Percentiles rank a stretch among this genome's conserved stretches.
These are phyloP conservation scores for Malassezia caprae DNA, from an alignment of 1,284 basidiomycete species.

Conservation along the genomic window DNA sequence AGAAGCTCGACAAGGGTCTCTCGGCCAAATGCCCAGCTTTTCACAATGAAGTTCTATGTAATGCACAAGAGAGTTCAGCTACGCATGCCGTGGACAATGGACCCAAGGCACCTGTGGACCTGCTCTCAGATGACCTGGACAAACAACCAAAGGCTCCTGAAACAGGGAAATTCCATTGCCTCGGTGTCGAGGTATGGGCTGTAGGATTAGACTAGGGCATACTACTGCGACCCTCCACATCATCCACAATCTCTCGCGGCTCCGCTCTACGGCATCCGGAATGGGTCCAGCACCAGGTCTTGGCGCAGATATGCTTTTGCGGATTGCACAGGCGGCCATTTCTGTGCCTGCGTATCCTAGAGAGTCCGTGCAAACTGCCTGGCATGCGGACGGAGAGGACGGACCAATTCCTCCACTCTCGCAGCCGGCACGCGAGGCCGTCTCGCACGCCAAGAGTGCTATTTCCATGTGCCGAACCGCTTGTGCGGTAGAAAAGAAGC, in stretches of 20 bases:
- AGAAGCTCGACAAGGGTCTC: conserved; percentile 68
- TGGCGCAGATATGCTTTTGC: background rate
- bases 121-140: conserved; percentile 6
- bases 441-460: conserved; percentile 1
- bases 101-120: conserved; percentile 4
- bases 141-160: conserved; percentile 51
- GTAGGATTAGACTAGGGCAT: conserved; percentile 52
- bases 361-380: background rate
- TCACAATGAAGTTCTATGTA: conserved; percentile 70
- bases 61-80: conserved; percentile 4
- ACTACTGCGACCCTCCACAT: background rate
- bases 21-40: conserved; percentile 77
- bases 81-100: conserved; percentile 2
- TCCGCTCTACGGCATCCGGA: background rate
- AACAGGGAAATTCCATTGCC: conserved; percentile 64
- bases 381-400: conserved; percentile 1
- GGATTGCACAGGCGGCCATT: background rate
- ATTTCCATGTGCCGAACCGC: conserved; percentile 1
- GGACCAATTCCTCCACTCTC: conserved; percentile 3
- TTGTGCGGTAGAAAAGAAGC: background rate
- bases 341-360: conserved; percentile 2
- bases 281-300: background rate
- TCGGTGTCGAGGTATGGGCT: conserved; percentile 74
- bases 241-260: background rate
- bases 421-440: background rate